Evolutionary conservation across 768 basidiomycete genomes (phyloP).

Genomic region (Termitomyces sp.): DNA sequence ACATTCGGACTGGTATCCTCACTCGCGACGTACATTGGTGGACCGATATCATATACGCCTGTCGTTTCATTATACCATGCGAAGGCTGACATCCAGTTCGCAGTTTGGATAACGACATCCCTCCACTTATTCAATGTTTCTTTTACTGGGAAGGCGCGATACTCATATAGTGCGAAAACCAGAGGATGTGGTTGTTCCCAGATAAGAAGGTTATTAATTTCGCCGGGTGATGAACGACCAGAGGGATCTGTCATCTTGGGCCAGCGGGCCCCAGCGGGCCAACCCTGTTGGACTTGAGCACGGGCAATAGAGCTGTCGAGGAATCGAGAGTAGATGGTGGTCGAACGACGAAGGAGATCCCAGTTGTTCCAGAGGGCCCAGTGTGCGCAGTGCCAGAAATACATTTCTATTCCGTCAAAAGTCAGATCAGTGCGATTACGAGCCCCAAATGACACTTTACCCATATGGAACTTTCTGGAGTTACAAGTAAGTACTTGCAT

Average conservation of each 20-base stretch:
- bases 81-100: conserved; percentile 56
- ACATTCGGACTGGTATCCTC: conserved; percentile 53
- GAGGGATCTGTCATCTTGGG: conserved; percentile 61
- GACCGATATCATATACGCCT: conserved; percentile 47
- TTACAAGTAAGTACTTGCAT: neutral
- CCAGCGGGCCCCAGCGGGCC: conserved; percentile 52
- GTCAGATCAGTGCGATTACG: neutral
- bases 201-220: conserved; percentile 58
- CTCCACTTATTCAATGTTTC: conserved; percentile 45
- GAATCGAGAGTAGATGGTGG: conserved; percentile 40
- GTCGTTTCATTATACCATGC: conserved; percentile 46
- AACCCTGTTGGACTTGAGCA: conserved; percentile 49
- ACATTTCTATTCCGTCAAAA: conserved; percentile 32
- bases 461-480: conserved; percentile 53
- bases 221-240: conserved; percentile 51
- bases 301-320: conserved; percentile 38
- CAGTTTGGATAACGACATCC: conserved; percentile 43
- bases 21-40: conserved; percentile 52
- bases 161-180: conserved; percentile 53
- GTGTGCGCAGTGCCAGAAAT: conserved; percentile 54
- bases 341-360: conserved; percentile 45
- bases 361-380: conserved; percentile 61
- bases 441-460: conserved; percentile 27
- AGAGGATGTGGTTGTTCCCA: conserved; percentile 62
- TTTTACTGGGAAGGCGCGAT: conserved; percentile 36